Evolutionary conservation across 2,329 filamentous ascomycete genomes (phyloP), one percentile per base, ranked within the genome.

Genomic region (Triangularia verruculosa): DNA sequence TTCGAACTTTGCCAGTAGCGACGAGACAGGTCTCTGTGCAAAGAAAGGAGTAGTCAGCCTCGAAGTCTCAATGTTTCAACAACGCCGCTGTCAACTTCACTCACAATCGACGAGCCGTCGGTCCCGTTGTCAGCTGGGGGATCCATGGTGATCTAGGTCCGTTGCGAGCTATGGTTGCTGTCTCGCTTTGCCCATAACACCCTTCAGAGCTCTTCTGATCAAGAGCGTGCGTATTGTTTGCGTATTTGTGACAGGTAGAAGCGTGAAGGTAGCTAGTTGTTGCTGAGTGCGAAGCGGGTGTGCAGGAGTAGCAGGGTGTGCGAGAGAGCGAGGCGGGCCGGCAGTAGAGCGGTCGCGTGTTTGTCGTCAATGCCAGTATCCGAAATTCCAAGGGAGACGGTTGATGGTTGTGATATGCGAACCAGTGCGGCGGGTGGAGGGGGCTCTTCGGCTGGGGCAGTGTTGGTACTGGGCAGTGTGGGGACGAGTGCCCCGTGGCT

Each of bases 1-100:
- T 80, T 95, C 91, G 75, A 94, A 95, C 71, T 90, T 88, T 67
- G 90, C 91, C 66, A 89, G 85, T 65, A 95, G 81, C 59, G 91
- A 93, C 59, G 91, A 95, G 58, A 95, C 91, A 25, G 92, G 90
- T 79, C 88, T 91, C 89, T 92, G 67, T 4, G 30, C 58, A 8
- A 20, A 28, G 20, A 55, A 66, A 75, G 66, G 77, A 22, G 75
- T 64, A 68, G 61, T 63, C 51, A 65, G 62, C 39, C 7, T 27
- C 28, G 20, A 25, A 28, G 2, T 24, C 32, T 59, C n/a, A n/a
- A n/a, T n/a, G n/a, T n/a, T n/a, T n/a, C n/a, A 8, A 32, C 17
- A 47, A 22, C 39, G 20, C 39, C 39, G 39, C 39, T 1, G 5
- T 28, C 17, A 24, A 20, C 30, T 32, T 34, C 60, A 76, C 87